Conservation (phyloP, 345 rosid species). For the Citrus medica region DNA sequence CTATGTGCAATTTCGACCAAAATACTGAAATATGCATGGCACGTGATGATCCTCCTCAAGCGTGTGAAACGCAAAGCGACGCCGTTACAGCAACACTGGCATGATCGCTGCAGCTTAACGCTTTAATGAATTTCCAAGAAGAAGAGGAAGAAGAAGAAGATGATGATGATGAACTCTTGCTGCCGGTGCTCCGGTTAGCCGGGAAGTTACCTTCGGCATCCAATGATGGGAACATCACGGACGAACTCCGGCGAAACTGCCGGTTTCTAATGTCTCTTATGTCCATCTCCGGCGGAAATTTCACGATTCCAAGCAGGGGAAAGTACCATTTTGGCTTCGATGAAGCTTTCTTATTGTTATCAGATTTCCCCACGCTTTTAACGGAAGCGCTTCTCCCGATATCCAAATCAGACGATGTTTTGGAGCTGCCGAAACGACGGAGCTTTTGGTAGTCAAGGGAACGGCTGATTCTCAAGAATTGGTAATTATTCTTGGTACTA, state of each 20-base stretch:
- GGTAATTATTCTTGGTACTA: conserved; percentile 18
- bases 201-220: conserved; percentile 21
- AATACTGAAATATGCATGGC: background rate
- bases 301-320: conserved; percentile 59
- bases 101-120: conserved; percentile 61
- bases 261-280: conserved; percentile 65
- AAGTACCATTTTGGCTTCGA: conserved; percentile 60
- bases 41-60: background rate
- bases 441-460: conserved; percentile 53
- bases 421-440: conserved; percentile 19
- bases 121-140: conserved; percentile 51
- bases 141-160: background rate
- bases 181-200: conserved; percentile 27
- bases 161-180: conserved; percentile 16
- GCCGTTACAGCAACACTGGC: conserved; percentile 53
- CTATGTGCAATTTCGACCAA: conserved; percentile 3
- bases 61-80: conserved; percentile 40
- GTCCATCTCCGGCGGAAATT: conserved; percentile 59
- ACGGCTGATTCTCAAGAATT: conserved; percentile 48
- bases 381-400: conserved; percentile 26
- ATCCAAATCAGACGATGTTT: conserved; percentile 1
- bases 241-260: conserved; percentile 52
- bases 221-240: conserved; percentile 34
- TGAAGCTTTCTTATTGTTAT: background rate
- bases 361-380: conserved; percentile 24